Evolutionary conservation across 768 basidiomycete species (phyloP).

Genomic region (Pulveroboletus sp.): DNA sequence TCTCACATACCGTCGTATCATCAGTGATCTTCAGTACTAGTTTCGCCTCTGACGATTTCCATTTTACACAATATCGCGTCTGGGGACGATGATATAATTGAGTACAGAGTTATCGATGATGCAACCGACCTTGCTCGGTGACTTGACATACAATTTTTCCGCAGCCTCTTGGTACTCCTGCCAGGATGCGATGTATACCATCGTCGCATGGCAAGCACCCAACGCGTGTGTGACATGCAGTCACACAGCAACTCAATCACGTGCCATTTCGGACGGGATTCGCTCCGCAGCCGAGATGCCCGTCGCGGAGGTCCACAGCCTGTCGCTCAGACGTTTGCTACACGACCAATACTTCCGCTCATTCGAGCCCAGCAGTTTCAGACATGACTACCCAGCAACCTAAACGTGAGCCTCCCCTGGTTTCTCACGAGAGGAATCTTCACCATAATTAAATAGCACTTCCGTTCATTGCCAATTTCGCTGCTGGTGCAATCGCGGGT

Average conservation of each 20-base stretch:
- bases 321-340: background rate
- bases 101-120: background rate
- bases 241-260: constrained; percentile 16
- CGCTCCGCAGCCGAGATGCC: background rate
- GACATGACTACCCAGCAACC: constrained; percentile 31
- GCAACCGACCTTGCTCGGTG: constrained; percentile 65
- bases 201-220: constrained; percentile 43
- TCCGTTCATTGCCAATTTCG: constrained; percentile 85
- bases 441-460: constrained; percentile 47
- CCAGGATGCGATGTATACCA: constrained; percentile 91
- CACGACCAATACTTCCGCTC: background rate
- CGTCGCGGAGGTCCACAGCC: background rate
- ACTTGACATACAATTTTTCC: constrained; percentile 75
- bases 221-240: constrained; percentile 14
- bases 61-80: constrained; percentile 92
- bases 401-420: constrained; percentile 24
- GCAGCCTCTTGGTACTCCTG: constrained; percentile 89
- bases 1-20: constrained; percentile 67
- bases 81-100: constrained; percentile 30
- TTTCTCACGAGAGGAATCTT: constrained; percentile 1
- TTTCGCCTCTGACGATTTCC: constrained; percentile 79
- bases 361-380: background rate
- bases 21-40: constrained; percentile 94
- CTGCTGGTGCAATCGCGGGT: constrained; percentile 95
- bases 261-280: constrained; percentile 8